These are phyloP conservation scores for Pseudocercospora cruenta DNA, from an alignment of 2,329 filamentous ascomycete genomes.

Conservation along the genomic window DNA sequence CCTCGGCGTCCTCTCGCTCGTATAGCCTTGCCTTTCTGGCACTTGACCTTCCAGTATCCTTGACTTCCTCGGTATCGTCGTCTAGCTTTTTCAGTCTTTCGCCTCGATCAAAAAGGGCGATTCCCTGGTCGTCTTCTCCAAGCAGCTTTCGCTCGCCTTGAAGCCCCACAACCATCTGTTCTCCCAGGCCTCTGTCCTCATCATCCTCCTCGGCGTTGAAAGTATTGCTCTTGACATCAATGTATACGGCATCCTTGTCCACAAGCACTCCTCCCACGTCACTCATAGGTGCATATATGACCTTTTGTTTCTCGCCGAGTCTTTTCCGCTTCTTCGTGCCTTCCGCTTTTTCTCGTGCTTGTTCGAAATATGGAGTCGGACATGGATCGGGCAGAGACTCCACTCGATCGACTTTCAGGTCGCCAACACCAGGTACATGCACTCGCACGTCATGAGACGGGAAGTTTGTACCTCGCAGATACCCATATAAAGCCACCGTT, in stretches of 20 bases:
- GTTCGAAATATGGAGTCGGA: conserved; percentile 88
- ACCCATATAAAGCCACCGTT: conserved; percentile 88
- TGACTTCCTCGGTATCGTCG: conserved; percentile 53
- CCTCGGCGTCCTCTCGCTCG: conserved; percentile 53
- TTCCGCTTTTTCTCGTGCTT: conserved; percentile 78
- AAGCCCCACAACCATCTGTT: conserved; percentile 89
- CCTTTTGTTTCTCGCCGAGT: conserved; percentile 94
- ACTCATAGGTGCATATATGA: conserved; percentile 96
- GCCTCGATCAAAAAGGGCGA: conserved; percentile 83
- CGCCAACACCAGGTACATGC: conserved; percentile 89
- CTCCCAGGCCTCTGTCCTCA: conserved; percentile 83
- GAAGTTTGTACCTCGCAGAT: conserved; percentile 93
- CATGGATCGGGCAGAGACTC: conserved; percentile 92
- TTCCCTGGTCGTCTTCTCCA: conserved; percentile 78
- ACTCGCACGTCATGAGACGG: conserved; percentile 81
- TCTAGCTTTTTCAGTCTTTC: conserved; percentile 64
- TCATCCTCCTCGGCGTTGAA: conserved; percentile 69
- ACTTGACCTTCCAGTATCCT: conserved; percentile 36
- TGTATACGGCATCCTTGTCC: conserved; percentile 96
- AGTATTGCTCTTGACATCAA: conserved; percentile 69
- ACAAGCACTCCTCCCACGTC: conserved; percentile 95
- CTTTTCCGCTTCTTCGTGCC: conserved; percentile 80
- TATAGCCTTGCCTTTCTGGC: conserved; percentile 58
- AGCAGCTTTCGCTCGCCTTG: conserved; percentile 81
- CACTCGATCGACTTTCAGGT: conserved; percentile 80